Evolutionary conservation across 371 early-diverging fungal species (phyloP), one percentile per base, ranked within the genome.

Genomic region (Rhizopus arrhizus): DNA sequence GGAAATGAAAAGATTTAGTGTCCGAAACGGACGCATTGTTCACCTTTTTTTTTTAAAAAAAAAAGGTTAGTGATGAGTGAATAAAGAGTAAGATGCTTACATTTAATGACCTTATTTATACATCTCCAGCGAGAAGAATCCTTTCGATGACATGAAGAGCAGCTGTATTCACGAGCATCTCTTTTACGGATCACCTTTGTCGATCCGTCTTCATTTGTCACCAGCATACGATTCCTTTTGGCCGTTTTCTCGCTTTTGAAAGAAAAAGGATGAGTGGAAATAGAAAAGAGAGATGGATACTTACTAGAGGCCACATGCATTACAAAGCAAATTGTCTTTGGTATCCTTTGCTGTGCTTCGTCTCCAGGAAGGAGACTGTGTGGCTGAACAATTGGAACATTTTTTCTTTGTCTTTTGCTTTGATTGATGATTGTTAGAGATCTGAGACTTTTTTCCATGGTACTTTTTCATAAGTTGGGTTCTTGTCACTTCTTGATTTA

Each of bases 291-390:
- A 57, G n/a, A 48, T 38, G n/a, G 22, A 36, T 40, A 77, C 76
- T 80, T 82, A 91, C 79, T 97, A 98, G 47, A 99, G 77, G 1
- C 98, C 98, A 69, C 98, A 98, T 4, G 98, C 97, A 73, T 97
- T 98, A 81, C 98, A 98, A 10, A 97, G 76, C 2, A 88, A 74
- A 4, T 56, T 41, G 36, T 90, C 85, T 33, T 54, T 66, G 2
- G 58, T 41, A 9, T 22, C 15, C 32, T 87, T 89, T 46, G 87
- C 71, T 15, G 82, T 81, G 34, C 91, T 89, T 47, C 97, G 81
- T 40, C 99, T 84, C 99, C 99, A 99, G 3, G 97, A 86, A 0
- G 98, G 97, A 2, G 99, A 96, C 8, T 83, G 85, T 3, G 89
- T 91, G 4, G 92, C 87, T 5, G 83, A 81, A 66, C 99, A 99